Evolutionary conservation across 2,329 filamentous ascomycete species (phyloP).

Genomic region (Pochonia chlamydosporia): DNA sequence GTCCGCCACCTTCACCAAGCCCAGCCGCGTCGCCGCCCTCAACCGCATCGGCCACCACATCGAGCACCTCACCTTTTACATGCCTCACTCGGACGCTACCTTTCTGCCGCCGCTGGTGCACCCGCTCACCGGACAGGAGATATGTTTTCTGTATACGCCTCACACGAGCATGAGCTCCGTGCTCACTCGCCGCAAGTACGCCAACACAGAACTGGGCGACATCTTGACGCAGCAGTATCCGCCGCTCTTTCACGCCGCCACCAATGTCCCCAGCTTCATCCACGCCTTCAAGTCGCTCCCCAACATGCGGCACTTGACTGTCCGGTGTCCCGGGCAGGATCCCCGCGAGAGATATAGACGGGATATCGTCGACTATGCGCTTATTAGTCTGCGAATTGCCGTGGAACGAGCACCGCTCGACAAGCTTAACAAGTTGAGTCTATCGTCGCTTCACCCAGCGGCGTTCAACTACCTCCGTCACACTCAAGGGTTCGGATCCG

Average conservation of each 20-base stretch:
- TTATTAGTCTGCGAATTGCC: conserved; percentile 80
- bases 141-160: conserved; percentile 76
- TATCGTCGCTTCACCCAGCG: conserved; percentile 68
- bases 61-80: conserved; percentile 69
- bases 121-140: conserved; percentile 68
- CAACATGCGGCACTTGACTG: conserved; percentile 66
- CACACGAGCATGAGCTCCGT: conserved; percentile 60
- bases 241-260: conserved; percentile 82
- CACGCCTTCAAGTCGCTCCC: conserved; percentile 63
- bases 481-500: conserved; percentile 65
- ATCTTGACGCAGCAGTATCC: conserved; percentile 82
- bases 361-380: conserved; percentile 78
- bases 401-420: conserved; percentile 66
- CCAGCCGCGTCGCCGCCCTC: conserved; percentile 66
- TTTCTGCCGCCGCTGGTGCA: conserved; percentile 82
- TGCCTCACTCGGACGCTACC: conserved; percentile 71
- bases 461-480: conserved; percentile 75
- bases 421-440: conserved; percentile 62
- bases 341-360: conserved; percentile 65
- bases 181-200: conserved; percentile 68
- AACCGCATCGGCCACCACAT: conserved; percentile 73
- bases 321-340: conserved; percentile 70
- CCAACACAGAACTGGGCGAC: conserved; percentile 71
- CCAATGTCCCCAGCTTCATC: conserved; percentile 80
- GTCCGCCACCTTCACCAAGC: conserved; percentile 69